A percentile compares a stretch with the other conserved stretches of the same genome.
Evolutionary conservation across 2,329 filamentous ascomycete genomes (phyloP).

Genomic region (Basipetospora chlamydospora): DNA sequence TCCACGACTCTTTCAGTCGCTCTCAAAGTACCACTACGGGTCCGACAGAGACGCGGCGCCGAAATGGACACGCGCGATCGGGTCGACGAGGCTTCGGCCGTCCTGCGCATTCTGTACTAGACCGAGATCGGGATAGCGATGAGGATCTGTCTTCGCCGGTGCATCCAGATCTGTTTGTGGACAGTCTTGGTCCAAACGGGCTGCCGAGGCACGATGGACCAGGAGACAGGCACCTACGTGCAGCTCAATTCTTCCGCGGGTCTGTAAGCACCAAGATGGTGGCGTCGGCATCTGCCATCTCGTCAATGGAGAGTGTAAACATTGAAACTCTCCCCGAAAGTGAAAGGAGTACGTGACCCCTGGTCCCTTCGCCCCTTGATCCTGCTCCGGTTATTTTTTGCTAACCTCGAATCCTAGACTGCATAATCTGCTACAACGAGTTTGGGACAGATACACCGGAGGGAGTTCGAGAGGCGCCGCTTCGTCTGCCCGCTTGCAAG

Average conservation of each 20-base stretch:
- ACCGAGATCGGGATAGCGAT: conserved; percentile 4
- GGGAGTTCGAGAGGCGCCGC: conserved; percentile 38
- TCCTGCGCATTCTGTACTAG: neutral
- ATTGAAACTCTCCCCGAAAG: conserved; percentile 26
- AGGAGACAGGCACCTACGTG: conserved; percentile 5
- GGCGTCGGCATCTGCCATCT: conserved; percentile 31
- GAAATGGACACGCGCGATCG: neutral
- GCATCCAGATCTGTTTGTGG: neutral
- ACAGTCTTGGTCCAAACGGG: neutral
- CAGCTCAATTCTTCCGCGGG: conserved; percentile 29
- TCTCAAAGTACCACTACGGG: neutral
- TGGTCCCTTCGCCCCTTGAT: neutral
- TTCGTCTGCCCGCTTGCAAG: conserved; percentile 46
- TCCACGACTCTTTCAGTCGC: neutral
- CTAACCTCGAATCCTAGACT: conserved; percentile 24
- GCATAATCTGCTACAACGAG: conserved; percentile 51
- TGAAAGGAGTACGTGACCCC: conserved; percentile 8
- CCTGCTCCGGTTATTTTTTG: neutral
- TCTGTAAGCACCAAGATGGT: conserved; percentile 27
- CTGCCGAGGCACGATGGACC: neutral
- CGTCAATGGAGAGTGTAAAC: conserved; percentile 30
- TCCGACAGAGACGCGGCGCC: conserved; percentile 2
- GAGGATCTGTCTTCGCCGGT: neutral
- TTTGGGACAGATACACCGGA: conserved; percentile 43
- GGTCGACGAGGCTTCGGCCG: neutral